These are phyloP conservation scores for Phylloporus gajari DNA, from an alignment of 1,284 basidiomycete species.

Conservation along the genomic window DNA sequence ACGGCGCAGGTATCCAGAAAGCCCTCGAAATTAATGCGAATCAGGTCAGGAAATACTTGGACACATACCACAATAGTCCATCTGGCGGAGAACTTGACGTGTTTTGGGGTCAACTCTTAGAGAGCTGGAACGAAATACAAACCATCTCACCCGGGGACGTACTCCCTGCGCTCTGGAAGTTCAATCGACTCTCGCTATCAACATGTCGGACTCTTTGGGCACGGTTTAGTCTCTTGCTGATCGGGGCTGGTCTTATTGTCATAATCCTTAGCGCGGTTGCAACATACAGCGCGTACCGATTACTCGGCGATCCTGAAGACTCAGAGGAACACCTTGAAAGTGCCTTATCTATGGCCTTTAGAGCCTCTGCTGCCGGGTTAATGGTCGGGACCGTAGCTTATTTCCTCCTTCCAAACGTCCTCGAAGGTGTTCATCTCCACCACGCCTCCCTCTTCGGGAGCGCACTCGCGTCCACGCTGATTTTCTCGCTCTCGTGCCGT, in stretches of 20 bases:
- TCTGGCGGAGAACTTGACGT: slow-evolving; percentile 79
- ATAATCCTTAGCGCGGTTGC: slow-evolving; percentile 60
- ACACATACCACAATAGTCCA: slow-evolving; percentile 75
- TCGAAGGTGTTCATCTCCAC: slow-evolving; percentile 55
- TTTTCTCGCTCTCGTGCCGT: slow-evolving; percentile 21
- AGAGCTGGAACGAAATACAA: slow-evolving; percentile 56
- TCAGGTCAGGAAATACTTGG: slow-evolving; percentile 84
- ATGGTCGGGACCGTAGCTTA: slow-evolving; percentile 53
- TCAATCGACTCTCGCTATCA: slow-evolving; percentile 72
- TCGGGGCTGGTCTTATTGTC: slow-evolving; percentile 72
- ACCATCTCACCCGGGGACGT: slow-evolving; percentile 40
- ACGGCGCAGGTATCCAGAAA: slow-evolving; percentile 47
- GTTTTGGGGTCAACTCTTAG: slow-evolving; percentile 64
- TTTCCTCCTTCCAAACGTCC: slow-evolving; percentile 44
- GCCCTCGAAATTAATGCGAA: slow-evolving; percentile 80
- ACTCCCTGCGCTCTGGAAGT: slow-evolving; percentile 59
- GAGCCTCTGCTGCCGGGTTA: slow-evolving; percentile 54
- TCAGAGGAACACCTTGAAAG: slow-evolving; percentile 48
- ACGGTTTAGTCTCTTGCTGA: slow-evolving; percentile 86
- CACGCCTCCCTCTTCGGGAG: slow-evolving; percentile 60
- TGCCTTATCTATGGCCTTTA: slow-evolving; percentile 46
- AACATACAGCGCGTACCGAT: slow-evolving; percentile 60
- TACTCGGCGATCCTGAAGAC: slow-evolving; percentile 41
- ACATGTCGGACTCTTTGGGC: slow-evolving; percentile 92
- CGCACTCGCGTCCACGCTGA: slow-evolving; percentile 31